Evolutionary conservation across 2,329 filamentous ascomycete species (phyloP).

Genomic region (Phyllosticta paracitricarpa): DNA sequence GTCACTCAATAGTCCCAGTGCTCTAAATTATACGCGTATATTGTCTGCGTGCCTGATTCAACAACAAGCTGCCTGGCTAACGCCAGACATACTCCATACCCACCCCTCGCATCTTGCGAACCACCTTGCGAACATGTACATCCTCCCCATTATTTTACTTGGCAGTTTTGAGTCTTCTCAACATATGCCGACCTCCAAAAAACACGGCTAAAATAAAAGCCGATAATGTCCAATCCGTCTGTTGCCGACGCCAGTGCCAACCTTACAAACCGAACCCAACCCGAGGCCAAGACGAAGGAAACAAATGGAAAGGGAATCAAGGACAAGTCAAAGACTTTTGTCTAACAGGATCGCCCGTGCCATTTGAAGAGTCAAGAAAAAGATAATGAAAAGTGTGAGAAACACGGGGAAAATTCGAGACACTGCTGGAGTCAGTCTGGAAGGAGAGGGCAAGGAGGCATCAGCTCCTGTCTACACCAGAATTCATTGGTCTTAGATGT

Average conservation of each 20-base stretch:
- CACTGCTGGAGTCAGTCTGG: neutral
- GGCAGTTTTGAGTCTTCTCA: neutral
- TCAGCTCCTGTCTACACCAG: neutral
- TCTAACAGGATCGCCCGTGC: neutral
- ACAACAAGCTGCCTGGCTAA: neutral
- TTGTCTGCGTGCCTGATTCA: neutral
- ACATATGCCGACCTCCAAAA: neutral
- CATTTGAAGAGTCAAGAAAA: neutral
- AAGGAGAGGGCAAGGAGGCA: neutral
- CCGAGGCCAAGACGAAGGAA: neutral
- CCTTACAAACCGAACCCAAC: neutral
- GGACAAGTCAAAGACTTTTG: neutral
- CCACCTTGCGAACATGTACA: neutral
- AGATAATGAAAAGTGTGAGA: neutral
- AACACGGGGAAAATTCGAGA: neutral
- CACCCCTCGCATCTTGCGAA: neutral
- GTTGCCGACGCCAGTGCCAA: neutral
- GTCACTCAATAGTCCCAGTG: neutral
- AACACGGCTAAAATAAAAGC: neutral
- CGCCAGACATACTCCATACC: neutral
- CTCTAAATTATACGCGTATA: neutral
- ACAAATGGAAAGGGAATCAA: neutral
- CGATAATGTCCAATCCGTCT: neutral
- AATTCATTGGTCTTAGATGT: constrained; percentile 57
- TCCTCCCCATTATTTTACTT: neutral